Base-by-base conservation (phyloP, 768 basidiomycete species). In the Boletus subcaerulescens region DNA sequence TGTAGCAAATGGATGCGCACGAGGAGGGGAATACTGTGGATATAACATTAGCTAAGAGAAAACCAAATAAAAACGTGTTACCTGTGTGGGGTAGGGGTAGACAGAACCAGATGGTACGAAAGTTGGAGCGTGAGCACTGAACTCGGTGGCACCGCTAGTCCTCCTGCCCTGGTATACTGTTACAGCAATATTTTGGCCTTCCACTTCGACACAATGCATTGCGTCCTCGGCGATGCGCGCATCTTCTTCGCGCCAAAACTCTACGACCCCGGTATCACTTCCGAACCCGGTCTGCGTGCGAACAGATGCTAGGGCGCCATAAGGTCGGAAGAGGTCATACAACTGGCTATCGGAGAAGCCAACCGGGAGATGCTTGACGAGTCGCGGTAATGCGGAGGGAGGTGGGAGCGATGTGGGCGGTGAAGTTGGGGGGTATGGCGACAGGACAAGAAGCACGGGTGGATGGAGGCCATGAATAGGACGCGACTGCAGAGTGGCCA, bases 241-340 rank as follows among this genome's bases (percentile, higher is more conserved):
- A 64, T 93, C 91, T 36, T 89, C 88, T 68, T 93, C 92, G 52
- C 86, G 81, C 89, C 89, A 93, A 68, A 89, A 93, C 68, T 93
- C 89, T 40, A 93, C 79, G 48, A 90, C 80, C 46, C 84, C 91
- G 0, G 84, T 87, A 70, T 91, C 90, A 39, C 82, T 77, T 20
- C 88, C 89, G 65, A 90, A 86, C 42, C 85, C 84, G 14, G 88
- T 84, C 49, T 86, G 87, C 7, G 83, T 81, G 59, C 85, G 84
- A 20, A 80, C 86, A 5, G 90, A 89, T 33, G 90, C 87, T 48
- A 95, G 80, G 20, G 91, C 89, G 54, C 93, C 93, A 61, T 79
- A 94, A 0, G 86, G 84, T 24, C 91, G 80, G 73, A 93, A 93
- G 42, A 93, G 75, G 65, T 94, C 91, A 67, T 89, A 97, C 2